A percentile compares a stretch with the other conserved stretches of the same genome.
Evolutionary conservation across 768 basidiomycete genomes (phyloP).

Genomic region (Leccinum subtestaceum): DNA sequence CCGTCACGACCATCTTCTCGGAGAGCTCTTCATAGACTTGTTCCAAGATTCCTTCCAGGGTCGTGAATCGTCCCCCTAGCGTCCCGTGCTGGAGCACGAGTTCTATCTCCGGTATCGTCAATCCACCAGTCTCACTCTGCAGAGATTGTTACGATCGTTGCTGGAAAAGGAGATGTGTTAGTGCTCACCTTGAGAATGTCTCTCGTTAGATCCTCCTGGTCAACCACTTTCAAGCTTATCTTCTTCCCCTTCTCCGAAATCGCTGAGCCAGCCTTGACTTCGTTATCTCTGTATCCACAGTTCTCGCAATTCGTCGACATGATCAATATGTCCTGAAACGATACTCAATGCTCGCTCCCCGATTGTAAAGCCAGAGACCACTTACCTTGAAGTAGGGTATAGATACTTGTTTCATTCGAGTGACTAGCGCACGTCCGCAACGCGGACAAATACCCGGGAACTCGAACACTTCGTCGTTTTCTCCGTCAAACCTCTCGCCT

Average conservation of each 20-base stretch:
- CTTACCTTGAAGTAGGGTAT: slow-evolving; percentile 96
- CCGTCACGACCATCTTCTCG: slow-evolving; percentile 76
- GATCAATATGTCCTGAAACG: slow-evolving; percentile 81
- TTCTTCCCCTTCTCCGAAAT: slow-evolving; percentile 85
- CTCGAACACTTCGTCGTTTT: slow-evolving; percentile 82
- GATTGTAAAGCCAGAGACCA: neutral
- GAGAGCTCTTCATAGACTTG: slow-evolving; percentile 95
- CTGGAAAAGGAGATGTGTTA: neutral
- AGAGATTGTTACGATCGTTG: neutral
- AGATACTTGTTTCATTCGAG: slow-evolving; percentile 92
- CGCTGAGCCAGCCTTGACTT: slow-evolving; percentile 92
- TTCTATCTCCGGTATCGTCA: slow-evolving; percentile 92
- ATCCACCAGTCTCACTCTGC: slow-evolving; percentile 90
- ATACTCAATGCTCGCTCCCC: neutral
- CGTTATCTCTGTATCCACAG: slow-evolving; percentile 97
- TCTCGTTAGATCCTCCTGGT: slow-evolving; percentile 86
- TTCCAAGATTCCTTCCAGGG: slow-evolving; percentile 89
- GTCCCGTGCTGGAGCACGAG: slow-evolving; percentile 90
- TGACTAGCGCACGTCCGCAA: slow-evolving; percentile 80
- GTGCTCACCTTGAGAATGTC: slow-evolving; percentile 85
- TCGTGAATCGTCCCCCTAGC: slow-evolving; percentile 95
- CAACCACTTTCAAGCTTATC: slow-evolving; percentile 87
- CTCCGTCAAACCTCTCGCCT: slow-evolving; percentile 30
- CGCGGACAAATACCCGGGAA: slow-evolving; percentile 89
- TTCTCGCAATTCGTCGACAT: slow-evolving; percentile 97